Base-by-base conservation (phyloP, 2,329 filamentous ascomycete species). In the Claviceps cyperi region DNA sequence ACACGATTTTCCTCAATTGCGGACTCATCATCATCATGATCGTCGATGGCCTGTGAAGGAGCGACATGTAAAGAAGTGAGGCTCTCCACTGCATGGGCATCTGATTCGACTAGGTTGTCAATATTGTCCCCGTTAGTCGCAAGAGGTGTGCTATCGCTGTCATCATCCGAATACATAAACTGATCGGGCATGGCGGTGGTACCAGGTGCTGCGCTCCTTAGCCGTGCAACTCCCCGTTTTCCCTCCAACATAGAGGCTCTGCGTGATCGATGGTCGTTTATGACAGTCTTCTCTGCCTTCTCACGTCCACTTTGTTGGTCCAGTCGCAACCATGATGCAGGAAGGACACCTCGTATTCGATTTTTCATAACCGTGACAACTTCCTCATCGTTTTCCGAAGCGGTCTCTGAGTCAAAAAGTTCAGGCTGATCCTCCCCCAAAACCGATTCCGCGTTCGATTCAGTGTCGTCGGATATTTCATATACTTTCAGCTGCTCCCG, bases 281-380 rank as follows among this genome's bases (percentile, higher is more conserved):
- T 53, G 7, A 53, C 46, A 45, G 61, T 60, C 50, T 61, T 63
- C 47, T 59, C 53, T 37, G 56, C 58, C 50, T 62, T 67, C 51
- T 59, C 57, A 15, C 59, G 59, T 55, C 58, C 63, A 32, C 64
- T 54, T 50, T 72, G 66, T 51, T 76, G 73, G 57, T 82, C 77
- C 22, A 84, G 61, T 41, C 80, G 73, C 50, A 83, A 69, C 75
- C 80, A 83, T 5, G 80, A 84, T n/a, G 80, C 80, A 39, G 80
- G 80, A 43, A 83, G 69, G 7, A 83, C 79, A 21, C 80, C 79
- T 49, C 71, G 71, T 46, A 83, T 77, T 48, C 70, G 69, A 48
- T 64, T 72, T 37, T 67, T 66, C 50, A 68, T 65, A 19, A 58
- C 60, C 24, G 68, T 61, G n/a, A 65, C 66, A 13, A 65, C 58